Conservation (phyloP, 345 rosid species). For the Adansonia digitata region DNA sequence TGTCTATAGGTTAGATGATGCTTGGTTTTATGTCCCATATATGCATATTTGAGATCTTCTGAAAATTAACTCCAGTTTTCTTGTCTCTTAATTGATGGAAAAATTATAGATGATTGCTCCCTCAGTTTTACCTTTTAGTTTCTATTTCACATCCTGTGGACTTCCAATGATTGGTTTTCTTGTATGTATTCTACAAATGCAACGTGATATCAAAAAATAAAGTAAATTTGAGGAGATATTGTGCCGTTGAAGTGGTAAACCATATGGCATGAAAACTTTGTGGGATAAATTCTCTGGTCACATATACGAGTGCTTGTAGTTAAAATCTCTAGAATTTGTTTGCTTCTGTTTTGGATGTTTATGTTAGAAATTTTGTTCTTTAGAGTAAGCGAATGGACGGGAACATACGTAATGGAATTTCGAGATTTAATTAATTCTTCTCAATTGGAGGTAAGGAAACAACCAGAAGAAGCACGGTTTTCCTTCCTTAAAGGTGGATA, state of each 20-base stretch:
- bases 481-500: constrained; percentile 82
- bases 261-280: background rate
- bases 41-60: background rate
- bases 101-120: background rate
- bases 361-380: constrained; percentile 8
- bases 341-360: constrained; percentile 1
- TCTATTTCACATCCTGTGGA: background rate
- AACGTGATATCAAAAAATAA: background rate
- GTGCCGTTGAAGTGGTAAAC: background rate
- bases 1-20: background rate
- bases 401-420: constrained; percentile 73
- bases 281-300: background rate
- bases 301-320: background rate
- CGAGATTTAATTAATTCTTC: constrained; percentile 53
- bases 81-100: background rate
- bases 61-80: background rate
- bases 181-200: background rate
- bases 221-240: background rate
- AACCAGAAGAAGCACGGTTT: constrained; percentile 77
- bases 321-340: constrained; percentile 1
- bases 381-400: constrained; percentile 92
- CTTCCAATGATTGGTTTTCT: background rate
- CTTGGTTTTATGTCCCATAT: background rate
- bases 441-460: constrained; percentile 31
- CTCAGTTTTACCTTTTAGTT: background rate